Percentiles rank a stretch among this genome's conserved stretches.
phyloP scores from a whole-genome alignment of 441 rosid genomes.

The Theobroma grandiflorum region DNA sequence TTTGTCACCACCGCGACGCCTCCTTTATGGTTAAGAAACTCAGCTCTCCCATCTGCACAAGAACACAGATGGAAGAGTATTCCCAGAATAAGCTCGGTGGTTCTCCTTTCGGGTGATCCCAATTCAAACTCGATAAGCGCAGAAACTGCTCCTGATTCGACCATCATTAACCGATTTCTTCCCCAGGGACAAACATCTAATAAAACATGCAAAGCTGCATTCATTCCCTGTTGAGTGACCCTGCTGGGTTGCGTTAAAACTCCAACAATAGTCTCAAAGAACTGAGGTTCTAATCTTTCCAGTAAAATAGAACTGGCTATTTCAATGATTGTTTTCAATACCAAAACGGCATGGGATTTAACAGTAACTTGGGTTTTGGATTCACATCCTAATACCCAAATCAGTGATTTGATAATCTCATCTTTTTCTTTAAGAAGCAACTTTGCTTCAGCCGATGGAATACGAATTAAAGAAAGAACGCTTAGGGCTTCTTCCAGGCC shows the following conservation, averaged over 20 bases:
- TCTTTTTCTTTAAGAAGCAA: constrained; percentile 37
- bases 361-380: constrained; percentile 29
- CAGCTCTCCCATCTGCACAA: constrained; percentile 76
- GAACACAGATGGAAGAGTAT: constrained; percentile 62
- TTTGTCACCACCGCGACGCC: constrained; percentile 64
- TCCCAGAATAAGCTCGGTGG: constrained; percentile 60
- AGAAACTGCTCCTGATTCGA: constrained; percentile 53
- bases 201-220: constrained; percentile 53
- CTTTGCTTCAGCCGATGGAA: constrained; percentile 43
- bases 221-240: constrained; percentile 46
- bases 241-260: constrained; percentile 33
- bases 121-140: constrained; percentile 70
- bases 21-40: constrained; percentile 60
- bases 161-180: constrained; percentile 54
- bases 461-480: constrained; percentile 45
- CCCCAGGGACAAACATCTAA: constrained; percentile 57
- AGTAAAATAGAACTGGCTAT: constrained; percentile 42
- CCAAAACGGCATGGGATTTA: constrained; percentile 47
- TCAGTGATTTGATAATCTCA: constrained; percentile 48
- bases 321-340: constrained; percentile 46
- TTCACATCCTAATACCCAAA: constrained; percentile 54
- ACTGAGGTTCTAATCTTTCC: constrained; percentile 49
- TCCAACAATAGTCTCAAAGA: constrained; percentile 48
- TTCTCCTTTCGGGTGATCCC: constrained; percentile 44
- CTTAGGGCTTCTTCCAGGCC: constrained; percentile 61